These are phyloP conservation scores for Prototheca wickerhamii DNA, from an alignment of 163 green algal species.

Conservation along the genomic window DNA sequence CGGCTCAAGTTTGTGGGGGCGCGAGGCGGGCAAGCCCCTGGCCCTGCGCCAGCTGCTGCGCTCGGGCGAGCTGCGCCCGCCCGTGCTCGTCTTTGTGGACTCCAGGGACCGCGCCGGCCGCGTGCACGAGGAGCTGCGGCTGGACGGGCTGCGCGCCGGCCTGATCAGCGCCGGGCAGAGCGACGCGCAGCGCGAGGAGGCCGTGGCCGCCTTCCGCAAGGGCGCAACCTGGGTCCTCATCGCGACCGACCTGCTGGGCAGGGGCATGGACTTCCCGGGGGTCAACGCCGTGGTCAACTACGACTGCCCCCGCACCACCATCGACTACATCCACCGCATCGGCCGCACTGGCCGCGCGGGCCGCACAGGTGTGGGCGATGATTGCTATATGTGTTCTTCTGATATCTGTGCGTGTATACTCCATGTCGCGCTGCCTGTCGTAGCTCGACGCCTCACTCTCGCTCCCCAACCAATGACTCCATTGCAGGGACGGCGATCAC, in stretches of 20 bases:
- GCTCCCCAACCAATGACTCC: too few relatives aligned
- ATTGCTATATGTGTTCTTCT: background rate
- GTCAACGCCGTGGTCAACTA: constrained; percentile 95
- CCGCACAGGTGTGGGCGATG: constrained; percentile 27
- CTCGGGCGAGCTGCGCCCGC: constrained; percentile 59
- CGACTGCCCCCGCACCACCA: constrained; percentile 78
- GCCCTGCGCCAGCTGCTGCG: constrained; percentile 79
- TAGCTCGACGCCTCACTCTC: too few relatives aligned
- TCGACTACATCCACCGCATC: constrained; percentile 93
- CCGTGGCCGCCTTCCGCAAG: constrained; percentile 76
- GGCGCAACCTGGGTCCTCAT: constrained; percentile 85
- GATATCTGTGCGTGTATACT: background rate
- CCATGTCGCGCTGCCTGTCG: too few relatives aligned
- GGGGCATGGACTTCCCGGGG: constrained; percentile 92
- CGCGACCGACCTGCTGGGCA: constrained; percentile 88
- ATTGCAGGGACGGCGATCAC: constrained; percentile 73
- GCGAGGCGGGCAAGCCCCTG: constrained; percentile 84
- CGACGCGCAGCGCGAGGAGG: constrained; percentile 49
- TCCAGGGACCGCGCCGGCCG: constrained; percentile 71
- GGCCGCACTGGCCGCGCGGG: constrained; percentile 71
- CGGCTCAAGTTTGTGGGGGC: constrained; percentile 82
- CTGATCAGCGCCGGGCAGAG: constrained; percentile 72
- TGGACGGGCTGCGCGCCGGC: constrained; percentile 76
- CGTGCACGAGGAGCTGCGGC: constrained; percentile 78
- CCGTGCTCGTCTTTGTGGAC: constrained; percentile 78